Evolutionary conservation across 371 early-diverging fungal genomes (phyloP).

Genomic region (Mucor velutinosus): DNA sequence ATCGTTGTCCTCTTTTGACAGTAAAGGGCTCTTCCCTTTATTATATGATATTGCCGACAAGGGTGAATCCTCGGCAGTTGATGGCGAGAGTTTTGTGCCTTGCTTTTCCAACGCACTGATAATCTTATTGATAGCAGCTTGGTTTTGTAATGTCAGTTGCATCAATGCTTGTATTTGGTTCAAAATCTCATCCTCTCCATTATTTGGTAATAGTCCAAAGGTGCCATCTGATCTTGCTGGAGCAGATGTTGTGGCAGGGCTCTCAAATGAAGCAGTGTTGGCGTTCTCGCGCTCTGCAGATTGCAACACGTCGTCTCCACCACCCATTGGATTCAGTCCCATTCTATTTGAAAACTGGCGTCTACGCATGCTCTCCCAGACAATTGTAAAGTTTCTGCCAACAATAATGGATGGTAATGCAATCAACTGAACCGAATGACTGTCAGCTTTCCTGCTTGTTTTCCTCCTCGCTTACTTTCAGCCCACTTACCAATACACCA

Average conservation of each 20-base stretch:
- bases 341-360: conserved; percentile 16
- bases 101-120: conserved; percentile 49
- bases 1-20: conserved; percentile 6
- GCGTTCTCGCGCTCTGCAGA: conserved; percentile 4
- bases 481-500: conserved; percentile 65
- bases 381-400: conserved; percentile 84
- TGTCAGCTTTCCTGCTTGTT: neutral
- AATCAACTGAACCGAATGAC: conserved; percentile 55
- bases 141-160: conserved; percentile 55
- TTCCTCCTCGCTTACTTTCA: too few relatives aligned
- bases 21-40: conserved; percentile 15
- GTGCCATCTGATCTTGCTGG: neutral
- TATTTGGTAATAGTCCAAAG: conserved; percentile 17
- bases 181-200: conserved; percentile 43
- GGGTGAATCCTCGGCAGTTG: neutral
- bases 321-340: conserved; percentile 4
- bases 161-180: conserved; percentile 52
- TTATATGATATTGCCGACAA: neutral
- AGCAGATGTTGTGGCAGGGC: neutral
- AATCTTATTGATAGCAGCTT: conserved; percentile 55
- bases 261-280: conserved; percentile 8
- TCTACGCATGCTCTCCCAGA: conserved; percentile 80
- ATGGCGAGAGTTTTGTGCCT: neutral
- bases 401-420: conserved; percentile 89
- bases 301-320: neutral